phyloP scores from a whole-genome alignment of 495 filamentous ascomycete species.

The Neurospora africana region DNA sequence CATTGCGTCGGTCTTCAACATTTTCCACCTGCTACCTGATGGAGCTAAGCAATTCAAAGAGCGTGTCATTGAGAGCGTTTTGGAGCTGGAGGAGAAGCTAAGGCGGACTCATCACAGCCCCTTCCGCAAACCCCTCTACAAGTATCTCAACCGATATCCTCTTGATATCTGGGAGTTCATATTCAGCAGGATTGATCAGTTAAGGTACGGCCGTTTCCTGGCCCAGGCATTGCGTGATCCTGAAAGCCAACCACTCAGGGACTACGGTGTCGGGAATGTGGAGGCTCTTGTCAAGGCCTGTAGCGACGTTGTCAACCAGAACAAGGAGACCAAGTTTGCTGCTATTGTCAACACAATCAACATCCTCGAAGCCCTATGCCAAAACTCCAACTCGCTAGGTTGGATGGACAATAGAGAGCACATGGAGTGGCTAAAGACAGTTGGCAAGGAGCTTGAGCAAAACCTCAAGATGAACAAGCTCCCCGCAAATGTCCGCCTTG shows the following conservation, averaged over 20 bases:
- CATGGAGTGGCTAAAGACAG: slow-evolving; percentile 54
- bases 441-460: slow-evolving; percentile 67
- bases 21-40: slow-evolving; percentile 87
- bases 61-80: slow-evolving; percentile 72
- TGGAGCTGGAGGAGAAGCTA: slow-evolving; percentile 78
- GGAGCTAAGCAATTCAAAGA: slow-evolving; percentile 87
- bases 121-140: slow-evolving; percentile 84
- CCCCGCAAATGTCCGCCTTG: slow-evolving; percentile 62
- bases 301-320: slow-evolving; percentile 45
- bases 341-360: slow-evolving; percentile 84
- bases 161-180: slow-evolving; percentile 78
- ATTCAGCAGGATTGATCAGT: slow-evolving; percentile 60
- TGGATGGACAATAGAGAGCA: slow-evolving; percentile 74
- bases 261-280: slow-evolving; percentile 62
- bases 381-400: slow-evolving; percentile 43
- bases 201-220: slow-evolving; percentile 86
- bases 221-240: slow-evolving; percentile 77
- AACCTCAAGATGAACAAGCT: slow-evolving; percentile 60
- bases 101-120: slow-evolving; percentile 87
- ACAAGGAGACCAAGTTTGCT: slow-evolving; percentile 52
- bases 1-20: slow-evolving; percentile 85
- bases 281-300: slow-evolving; percentile 56
- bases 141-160: slow-evolving; percentile 87
- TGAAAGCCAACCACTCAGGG: slow-evolving; percentile 62
- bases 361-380: slow-evolving; percentile 63